phyloP scores from a whole-genome alignment of 2,329 filamentous ascomycete species.

The Parascedosporium putredinis region DNA sequence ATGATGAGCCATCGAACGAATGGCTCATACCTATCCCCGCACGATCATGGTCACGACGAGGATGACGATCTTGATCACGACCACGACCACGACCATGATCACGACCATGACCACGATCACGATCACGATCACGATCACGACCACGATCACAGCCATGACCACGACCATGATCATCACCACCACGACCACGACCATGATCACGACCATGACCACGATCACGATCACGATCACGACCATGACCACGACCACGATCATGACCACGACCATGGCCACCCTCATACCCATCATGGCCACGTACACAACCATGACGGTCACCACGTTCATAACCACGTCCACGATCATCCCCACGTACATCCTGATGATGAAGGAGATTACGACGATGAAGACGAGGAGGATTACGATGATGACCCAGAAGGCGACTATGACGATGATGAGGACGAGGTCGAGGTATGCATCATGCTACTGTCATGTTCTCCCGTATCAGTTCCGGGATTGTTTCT shows the following conservation, averaged over 20 bases:
- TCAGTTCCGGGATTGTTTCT: not conserved
- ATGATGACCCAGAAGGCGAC: constrained; percentile 6
- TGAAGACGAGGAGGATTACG: constrained; percentile 56
- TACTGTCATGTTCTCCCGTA: too few species aligned
- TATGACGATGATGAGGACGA: constrained; percentile 11
- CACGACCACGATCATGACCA: constrained; percentile 57
- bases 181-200: constrained; percentile 66
- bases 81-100: constrained; percentile 47
- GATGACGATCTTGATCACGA: constrained; percentile 56
- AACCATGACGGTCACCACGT: constrained; percentile 57
- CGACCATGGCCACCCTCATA: too few species aligned
- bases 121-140: constrained; percentile 55
- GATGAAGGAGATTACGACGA: constrained; percentile 57
- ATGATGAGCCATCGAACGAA: constrained; percentile 36
- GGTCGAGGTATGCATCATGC: constrained; percentile 6
- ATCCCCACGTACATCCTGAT: constrained; percentile 39
- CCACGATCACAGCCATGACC: constrained; percentile 60
- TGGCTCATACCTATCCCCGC: constrained; percentile 45
- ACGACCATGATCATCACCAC: constrained; percentile 51
- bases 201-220: constrained; percentile 50
- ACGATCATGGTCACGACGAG: constrained; percentile 66
- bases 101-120: constrained; percentile 59
- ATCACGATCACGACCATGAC: constrained; percentile 49
- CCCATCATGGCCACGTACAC: constrained; percentile 38
- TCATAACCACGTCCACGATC: constrained; percentile 44